Conservation (phyloP, 768 basidiomycete genomes). For the Hericium erinaceus region DNA sequence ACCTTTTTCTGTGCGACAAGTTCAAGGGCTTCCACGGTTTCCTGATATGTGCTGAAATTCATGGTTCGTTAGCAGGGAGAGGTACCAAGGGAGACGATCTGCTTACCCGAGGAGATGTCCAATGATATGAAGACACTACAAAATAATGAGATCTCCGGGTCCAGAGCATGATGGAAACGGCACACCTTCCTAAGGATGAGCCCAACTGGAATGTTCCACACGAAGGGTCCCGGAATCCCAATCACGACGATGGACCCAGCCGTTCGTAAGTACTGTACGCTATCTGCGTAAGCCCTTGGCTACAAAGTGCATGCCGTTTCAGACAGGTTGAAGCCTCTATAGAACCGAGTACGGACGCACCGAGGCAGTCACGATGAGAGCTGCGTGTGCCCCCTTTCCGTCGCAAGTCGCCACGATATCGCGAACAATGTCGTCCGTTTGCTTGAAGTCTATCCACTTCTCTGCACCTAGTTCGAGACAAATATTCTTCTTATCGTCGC, state of each 20-base stretch:
- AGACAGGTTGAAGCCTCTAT: background rate
- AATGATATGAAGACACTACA: background rate
- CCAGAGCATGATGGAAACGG: background rate
- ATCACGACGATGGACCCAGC: constrained; percentile 33
- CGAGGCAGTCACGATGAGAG: constrained; percentile 15
- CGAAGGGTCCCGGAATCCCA: constrained; percentile 26
- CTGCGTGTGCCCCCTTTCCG: constrained; percentile 36
- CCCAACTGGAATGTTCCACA: constrained; percentile 23
- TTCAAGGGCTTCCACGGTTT: constrained; percentile 1
- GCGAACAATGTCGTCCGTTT: constrained; percentile 28
- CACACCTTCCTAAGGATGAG: constrained; percentile 21
- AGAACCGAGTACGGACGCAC: constrained; percentile 8
- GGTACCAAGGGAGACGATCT: background rate
- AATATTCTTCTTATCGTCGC: constrained; percentile 30
- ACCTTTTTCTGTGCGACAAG: constrained; percentile 1
- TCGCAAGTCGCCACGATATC: constrained; percentile 30
- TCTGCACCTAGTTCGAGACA: constrained; percentile 32
- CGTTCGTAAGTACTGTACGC: constrained; percentile 35
- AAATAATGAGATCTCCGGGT: no score
- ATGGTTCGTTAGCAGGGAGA: background rate
- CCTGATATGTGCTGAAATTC: background rate
- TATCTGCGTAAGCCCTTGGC: constrained; percentile 32
- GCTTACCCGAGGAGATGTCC: background rate
- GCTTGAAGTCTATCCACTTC: constrained; percentile 38
- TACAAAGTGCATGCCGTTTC: background rate